Base-by-base conservation (phyloP, 208 protist genomes). In the Wallacemonas collosoma region DNA sequence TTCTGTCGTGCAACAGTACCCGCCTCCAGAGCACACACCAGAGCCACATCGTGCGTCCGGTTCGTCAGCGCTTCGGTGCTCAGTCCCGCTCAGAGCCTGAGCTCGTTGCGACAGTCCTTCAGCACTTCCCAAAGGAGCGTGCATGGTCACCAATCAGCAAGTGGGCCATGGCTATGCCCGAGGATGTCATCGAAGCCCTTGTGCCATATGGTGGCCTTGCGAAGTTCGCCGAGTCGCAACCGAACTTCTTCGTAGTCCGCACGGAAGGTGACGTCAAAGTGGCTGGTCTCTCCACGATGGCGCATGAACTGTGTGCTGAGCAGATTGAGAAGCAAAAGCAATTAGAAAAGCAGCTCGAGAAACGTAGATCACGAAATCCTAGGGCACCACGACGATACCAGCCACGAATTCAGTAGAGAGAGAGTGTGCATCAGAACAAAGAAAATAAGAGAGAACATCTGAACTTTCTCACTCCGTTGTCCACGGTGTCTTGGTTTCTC, bases 241-340 rank as follows among this genome's bases (percentile, higher is more conserved):
- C 38, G 3, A 94, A 94, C 58, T 94, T 94, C 69, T 94, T 94
- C 72, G 83, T 88, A 55, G 75, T 89, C 15, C 73, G 84, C 4
- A 83, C 79, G 45, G 84, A 94, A 54, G 91, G 91, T 36, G 86
- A 80, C 41, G 74, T 86, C 0, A 76, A 82, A 6, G 72, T 94
- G 47, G 77, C 85, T 2, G 86, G 86, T 3, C 79, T 94, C 43
- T 87, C 86, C 15, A 78, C 81, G 2, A 87, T 91, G 81, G 86
- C 77, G 1, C 63, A 68, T 1, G 72, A 81, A n/a, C 60, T 94
- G 57, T 81, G 53, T 38, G 53, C 12, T 12, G 76, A 90, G 61
- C 73, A 81, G 12, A 69, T 66, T 38, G 75, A 43, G 11, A 82
- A 88, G 44, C 74, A 83, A 51, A 83, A 85, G 58, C 79, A 72